These are phyloP conservation scores for Clavaria fumosa DNA, from an alignment of 768 basidiomycete species.

Conservation along the genomic window DNA sequence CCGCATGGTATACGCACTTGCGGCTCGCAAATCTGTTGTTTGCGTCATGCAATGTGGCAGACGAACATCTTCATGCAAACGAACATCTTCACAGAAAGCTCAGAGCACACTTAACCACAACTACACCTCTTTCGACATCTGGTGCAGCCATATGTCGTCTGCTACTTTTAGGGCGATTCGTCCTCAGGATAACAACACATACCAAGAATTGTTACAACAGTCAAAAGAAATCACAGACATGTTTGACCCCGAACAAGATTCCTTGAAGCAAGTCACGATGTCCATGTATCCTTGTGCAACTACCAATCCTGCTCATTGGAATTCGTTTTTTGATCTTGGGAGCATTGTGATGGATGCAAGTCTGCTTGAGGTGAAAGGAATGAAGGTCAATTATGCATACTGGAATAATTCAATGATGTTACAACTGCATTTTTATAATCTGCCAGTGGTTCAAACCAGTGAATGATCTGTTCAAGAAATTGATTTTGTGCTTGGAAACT, in stretches of 20 bases:
- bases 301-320: slow-evolving; percentile 3
- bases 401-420: no score
- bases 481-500: no score
- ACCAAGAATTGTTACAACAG: neutral
- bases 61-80: neutral
- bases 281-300: slow-evolving; percentile 1
- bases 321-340: no score
- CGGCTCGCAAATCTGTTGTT: neutral
- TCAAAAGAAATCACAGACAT: neutral
- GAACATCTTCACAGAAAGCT: neutral
- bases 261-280: slow-evolving; percentile 1
- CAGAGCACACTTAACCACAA: no score
- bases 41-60: neutral
- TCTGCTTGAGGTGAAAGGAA: no score
- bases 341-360: no score
- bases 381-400: no score
- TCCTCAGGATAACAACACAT: slow-evolving; percentile 1
- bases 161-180: slow-evolving; percentile 4
- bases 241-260: neutral
- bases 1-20: slow-evolving; percentile 9
- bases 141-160: neutral
- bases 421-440: no score
- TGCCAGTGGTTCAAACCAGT: no score
- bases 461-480: no score
- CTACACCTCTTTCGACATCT: slow-evolving; percentile 3